phyloP scores from a whole-genome alignment of 208 protist species.

The Wallacemonas sp. region DNA sequence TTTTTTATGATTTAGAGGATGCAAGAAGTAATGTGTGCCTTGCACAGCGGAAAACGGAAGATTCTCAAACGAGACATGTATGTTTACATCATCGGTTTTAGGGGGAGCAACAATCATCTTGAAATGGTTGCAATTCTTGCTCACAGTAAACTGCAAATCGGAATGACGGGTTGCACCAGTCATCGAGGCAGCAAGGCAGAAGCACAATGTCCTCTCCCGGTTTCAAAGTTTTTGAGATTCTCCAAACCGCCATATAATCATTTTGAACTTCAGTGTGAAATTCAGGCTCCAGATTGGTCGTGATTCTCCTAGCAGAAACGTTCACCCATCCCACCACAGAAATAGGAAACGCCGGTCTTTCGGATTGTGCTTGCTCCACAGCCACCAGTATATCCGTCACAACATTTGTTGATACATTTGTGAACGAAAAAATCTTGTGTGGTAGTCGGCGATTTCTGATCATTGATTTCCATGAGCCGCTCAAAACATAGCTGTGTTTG shows the following conservation, averaged over 20 bases:
- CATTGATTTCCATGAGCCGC: constrained; percentile 30
- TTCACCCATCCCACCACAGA: constrained; percentile 32
- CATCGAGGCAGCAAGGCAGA: constrained; percentile 28
- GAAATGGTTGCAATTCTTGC: not conserved
- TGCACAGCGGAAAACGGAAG: too few species aligned
- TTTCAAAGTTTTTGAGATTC: constrained; percentile 18
- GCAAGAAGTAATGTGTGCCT: too few species aligned
- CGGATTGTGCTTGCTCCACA: constrained; percentile 38
- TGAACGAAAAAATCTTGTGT: constrained; percentile 31
- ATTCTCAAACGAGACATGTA: too few species aligned
- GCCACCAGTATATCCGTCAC: constrained; percentile 32
- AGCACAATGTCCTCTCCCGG: constrained; percentile 25
- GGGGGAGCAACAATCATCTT: not conserved
- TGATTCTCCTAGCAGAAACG: not conserved
- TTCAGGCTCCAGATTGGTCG: constrained; percentile 8
- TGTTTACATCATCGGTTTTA: too few species aligned
- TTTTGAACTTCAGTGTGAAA: constrained; percentile 27
- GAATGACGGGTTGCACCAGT: constrained; percentile 21
- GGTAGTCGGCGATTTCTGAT: constrained; percentile 25
- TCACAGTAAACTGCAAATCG: constrained; percentile 16
- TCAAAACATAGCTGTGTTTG: constrained; percentile 21
- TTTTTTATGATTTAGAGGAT: too few species aligned
- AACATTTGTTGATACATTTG: constrained; percentile 23
- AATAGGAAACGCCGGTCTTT: constrained; percentile 25
- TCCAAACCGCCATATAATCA: constrained; percentile 35